A percentile compares a stretch with the other conserved stretches of the same genome.
These are phyloP conservation scores for Phytophthora pisi DNA, from an alignment of 352 stramenopile species.

Conservation along the genomic window DNA sequence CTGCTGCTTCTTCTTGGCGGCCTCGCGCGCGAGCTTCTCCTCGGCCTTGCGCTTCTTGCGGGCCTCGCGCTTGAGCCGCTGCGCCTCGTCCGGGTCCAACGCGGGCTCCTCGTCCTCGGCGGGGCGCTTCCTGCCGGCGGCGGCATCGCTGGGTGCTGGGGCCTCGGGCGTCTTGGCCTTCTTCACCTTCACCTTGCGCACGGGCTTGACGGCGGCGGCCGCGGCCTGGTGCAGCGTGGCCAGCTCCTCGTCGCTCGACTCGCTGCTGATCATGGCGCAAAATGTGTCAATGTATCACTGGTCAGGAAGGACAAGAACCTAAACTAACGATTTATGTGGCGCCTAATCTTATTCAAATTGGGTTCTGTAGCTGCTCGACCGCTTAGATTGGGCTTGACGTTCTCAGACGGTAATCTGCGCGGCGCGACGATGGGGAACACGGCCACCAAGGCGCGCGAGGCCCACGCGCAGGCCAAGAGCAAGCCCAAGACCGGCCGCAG, in stretches of 20 bases:
- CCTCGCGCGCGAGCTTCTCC: conserved; percentile 48
- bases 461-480: conserved; percentile 71
- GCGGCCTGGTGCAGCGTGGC: conserved; percentile 61
- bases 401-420: background rate
- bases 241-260: conserved; percentile 90
- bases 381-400: background rate
- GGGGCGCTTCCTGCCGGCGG: conserved; percentile 23
- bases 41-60: conserved; percentile 78
- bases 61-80: conserved; percentile 61
- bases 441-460: conserved; percentile 69
- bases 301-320: background rate
- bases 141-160: background rate
- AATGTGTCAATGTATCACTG: conserved; percentile 3
- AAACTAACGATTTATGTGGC: too few relatives aligned
- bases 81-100: conserved; percentile 28
- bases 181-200: conserved; percentile 32
- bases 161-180: conserved; percentile 24
- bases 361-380: too few relatives aligned
- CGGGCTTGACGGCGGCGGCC: conserved; percentile 31
- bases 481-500: conserved; percentile 82
- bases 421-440: conserved; percentile 57
- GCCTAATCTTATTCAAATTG: too few relatives aligned
- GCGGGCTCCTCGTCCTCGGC: background rate
- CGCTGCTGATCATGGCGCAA: conserved; percentile 82
- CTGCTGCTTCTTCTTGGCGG: conserved; percentile 44